phyloP scores from a whole-genome alignment of 2,329 filamentous ascomycete species.

The Stromatinia cepivora region DNA sequence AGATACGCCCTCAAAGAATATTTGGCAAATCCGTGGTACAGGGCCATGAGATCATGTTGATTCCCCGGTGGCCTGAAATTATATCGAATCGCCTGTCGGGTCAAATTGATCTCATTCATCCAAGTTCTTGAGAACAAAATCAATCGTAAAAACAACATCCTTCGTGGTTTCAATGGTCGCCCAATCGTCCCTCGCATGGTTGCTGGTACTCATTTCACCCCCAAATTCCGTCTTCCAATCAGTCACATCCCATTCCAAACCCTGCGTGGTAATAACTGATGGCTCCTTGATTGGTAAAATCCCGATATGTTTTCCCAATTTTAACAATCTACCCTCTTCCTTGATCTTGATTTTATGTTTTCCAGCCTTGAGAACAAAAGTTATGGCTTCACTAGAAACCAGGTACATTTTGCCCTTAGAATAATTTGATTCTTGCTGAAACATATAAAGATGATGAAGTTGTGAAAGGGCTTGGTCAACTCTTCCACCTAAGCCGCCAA shows the following conservation, averaged over 20 bases:
- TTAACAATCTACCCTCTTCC: slow-evolving; percentile 26
- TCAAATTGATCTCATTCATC: not conserved
- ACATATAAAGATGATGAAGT: slow-evolving; percentile 77
- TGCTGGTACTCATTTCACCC: slow-evolving; percentile 75
- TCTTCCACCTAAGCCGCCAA: slow-evolving; percentile 84
- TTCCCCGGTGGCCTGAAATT: not conserved
- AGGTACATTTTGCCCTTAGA: slow-evolving; percentile 69
- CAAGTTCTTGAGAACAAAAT: slow-evolving; percentile 41
- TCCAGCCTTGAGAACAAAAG: slow-evolving; percentile 73
- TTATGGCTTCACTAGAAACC: slow-evolving; percentile 75
- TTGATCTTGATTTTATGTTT: slow-evolving; percentile 65
- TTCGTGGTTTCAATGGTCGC: slow-evolving; percentile 63
- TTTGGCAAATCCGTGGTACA: not conserved
- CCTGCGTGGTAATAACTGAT: slow-evolving; percentile 73
- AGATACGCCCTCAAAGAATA: no score
- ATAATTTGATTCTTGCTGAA: slow-evolving; percentile 51
- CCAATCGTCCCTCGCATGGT: slow-evolving; percentile 64
- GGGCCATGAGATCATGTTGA: not conserved
- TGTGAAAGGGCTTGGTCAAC: slow-evolving; percentile 91
- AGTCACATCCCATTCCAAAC: slow-evolving; percentile 87
- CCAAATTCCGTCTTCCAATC: slow-evolving; percentile 79
- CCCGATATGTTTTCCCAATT: slow-evolving; percentile 70
- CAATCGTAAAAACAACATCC: slow-evolving; percentile 74
- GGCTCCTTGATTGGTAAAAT: slow-evolving; percentile 82
- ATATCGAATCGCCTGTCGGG: not conserved